Conservation (phyloP, 2,329 filamentous ascomycete genomes). For the Aspergillus nomiae region DNA sequence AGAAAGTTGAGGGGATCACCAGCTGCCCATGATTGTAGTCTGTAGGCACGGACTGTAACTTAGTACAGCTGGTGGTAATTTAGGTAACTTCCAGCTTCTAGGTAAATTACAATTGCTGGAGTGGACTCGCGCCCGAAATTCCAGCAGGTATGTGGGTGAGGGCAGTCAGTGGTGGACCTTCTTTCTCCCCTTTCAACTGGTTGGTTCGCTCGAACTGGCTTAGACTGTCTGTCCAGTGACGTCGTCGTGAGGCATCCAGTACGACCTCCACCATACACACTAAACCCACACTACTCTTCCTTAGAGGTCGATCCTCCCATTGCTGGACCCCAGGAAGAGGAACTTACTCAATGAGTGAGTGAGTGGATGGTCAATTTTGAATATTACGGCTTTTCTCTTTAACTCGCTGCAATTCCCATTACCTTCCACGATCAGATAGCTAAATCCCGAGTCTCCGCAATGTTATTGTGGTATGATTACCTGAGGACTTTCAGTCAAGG, state of each 20-base stretch:
- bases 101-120: not conserved
- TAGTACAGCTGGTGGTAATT: not conserved
- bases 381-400: not conserved
- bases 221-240: conserved; percentile 29
- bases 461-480: not conserved
- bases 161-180: conserved; percentile 21
- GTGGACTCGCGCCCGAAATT: not conserved
- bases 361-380: not conserved
- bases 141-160: conserved; percentile 1
- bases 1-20: conserved; percentile 1
- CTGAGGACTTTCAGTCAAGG: not conserved
- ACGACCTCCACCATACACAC: conserved; percentile 1
- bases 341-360: not conserved
- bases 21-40: not conserved
- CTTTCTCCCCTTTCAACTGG: conserved; percentile 1
- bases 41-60: not conserved
- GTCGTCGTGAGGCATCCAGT: conserved; percentile 29
- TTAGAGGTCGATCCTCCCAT: not conserved
- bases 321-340: not conserved
- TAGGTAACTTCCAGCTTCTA: not conserved
- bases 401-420: not conserved
- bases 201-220: conserved; percentile 15
- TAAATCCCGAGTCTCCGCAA: not conserved
- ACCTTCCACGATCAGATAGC: not conserved
- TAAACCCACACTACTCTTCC: not conserved